Percentiles rank a stretch among this genome's conserved stretches.
Evolutionary conservation across 768 basidiomycete species (phyloP).

Genomic region (Trametes cingulata): DNA sequence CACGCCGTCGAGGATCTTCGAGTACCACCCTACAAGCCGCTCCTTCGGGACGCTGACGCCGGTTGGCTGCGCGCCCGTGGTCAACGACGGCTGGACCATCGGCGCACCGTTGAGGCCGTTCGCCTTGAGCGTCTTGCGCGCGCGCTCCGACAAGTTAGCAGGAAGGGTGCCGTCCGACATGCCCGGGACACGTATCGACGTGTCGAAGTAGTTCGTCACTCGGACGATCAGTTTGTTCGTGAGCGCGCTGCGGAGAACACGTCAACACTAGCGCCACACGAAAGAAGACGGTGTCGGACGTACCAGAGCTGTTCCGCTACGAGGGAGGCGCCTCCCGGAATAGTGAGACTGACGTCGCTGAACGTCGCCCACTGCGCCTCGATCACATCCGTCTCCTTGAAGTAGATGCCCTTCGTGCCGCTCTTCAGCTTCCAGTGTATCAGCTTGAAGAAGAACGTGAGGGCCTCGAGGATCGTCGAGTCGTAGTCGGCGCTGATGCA

Average conservation of each 20-base stretch:
- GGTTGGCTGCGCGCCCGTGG: constrained; percentile 22
- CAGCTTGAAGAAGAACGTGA: constrained; percentile 88
- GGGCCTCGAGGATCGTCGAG: constrained; percentile 79
- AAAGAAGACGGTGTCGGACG: constrained; percentile 25
- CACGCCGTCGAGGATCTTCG: constrained; percentile 91
- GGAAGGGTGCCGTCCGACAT: constrained; percentile 34
- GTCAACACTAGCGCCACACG: background rate
- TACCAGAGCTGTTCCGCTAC: constrained; percentile 97
- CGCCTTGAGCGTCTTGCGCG: constrained; percentile 28
- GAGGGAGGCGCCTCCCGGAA: constrained; percentile 81
- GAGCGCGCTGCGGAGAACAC: constrained; percentile 58
- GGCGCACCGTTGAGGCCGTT: constrained; percentile 10
- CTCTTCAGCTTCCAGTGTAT: constrained; percentile 97
- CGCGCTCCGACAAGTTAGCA: constrained; percentile 11
- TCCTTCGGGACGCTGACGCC: constrained; percentile 70
- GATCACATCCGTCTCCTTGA: constrained; percentile 97
- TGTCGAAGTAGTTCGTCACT: constrained; percentile 92
- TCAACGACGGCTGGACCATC: constrained; percentile 24
- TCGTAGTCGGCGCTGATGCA: constrained; percentile 94
- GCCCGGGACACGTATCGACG: constrained; percentile 79
- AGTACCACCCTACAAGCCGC: constrained; percentile 86
- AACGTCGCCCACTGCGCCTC: constrained; percentile 96
- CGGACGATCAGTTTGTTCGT: constrained; percentile 93
- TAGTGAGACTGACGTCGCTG: constrained; percentile 86
- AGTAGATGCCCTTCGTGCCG: constrained; percentile 87